Base-by-base conservation (phyloP, 805 yeast genomes). In the Groenewaldozyma tartarivorans region DNA sequence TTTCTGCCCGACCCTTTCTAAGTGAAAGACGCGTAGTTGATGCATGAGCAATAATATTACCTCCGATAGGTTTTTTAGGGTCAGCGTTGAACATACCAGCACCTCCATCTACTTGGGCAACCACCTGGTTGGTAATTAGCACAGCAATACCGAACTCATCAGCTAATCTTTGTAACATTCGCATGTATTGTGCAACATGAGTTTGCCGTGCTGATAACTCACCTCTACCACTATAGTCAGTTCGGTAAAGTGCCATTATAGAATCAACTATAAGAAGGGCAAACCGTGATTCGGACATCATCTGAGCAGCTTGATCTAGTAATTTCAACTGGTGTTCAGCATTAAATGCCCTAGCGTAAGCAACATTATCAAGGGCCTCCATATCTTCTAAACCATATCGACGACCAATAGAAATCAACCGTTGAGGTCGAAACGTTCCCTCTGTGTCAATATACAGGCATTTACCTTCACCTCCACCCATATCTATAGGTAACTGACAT, bases 381-480 rank as follows among this genome's bases (percentile, higher is more conserved):
- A 82, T 87, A 17, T 92, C 94, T 51, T 85, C 85, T 43, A 92
- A 69, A 0, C 96, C 96, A 57, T 82, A 92, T 51, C 98, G 70
- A 57, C 80, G 80, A 2, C 96, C 95, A 49, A 92, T 87, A 0
- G 95, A 79, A 5, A 84, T 82, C 50, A 92, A 68, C 53, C 98
- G 74, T 34, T 80, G 81, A 1, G 97, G 96, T 57, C 98, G 73
- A 60, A 92, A 92, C 1, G 98, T 92, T 16, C 96, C 96, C 58
- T 90, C 98, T 0, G 97, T 90, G 56, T 92, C 98, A 46, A 92
- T 88, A 58, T 84, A 92, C 41, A 92, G 68, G 61, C 96, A 90
- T 62, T 92, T 87, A 26, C 98, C 98, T 65, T 92, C 98, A 39
- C 96, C 98, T 46, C 98, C 98, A 32, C 96, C 96, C 81, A 83